Evolutionary conservation across 1,284 basidiomycete genomes (phyloP), one percentile per base, ranked within the genome.

Genomic region (Xerocomus amazonicus): DNA sequence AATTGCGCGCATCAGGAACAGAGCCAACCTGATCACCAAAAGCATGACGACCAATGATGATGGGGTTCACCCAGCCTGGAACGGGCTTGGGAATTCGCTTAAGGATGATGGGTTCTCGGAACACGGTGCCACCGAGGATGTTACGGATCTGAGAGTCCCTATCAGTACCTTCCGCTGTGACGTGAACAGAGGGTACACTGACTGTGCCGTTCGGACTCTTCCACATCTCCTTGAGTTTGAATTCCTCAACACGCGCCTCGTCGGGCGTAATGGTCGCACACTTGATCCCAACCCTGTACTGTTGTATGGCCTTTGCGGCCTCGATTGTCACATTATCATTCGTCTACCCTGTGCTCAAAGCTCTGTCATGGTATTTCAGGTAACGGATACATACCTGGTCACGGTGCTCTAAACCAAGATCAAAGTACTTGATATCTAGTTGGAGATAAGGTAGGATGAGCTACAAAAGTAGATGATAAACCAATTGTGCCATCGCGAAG

Each of bases 181-280:
- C 35, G 34, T 27, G 42, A 54, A 35, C 27, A 45, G 38, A 46
- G 47, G 42, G 56, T 46, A 63, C 63, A 51, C 86, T 59, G 54
- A 91, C 89, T 7, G 94, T 96, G 56, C 93, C 94, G 71, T 97
- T 97, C 10, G 94, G 93, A 62, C 87, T 91, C 75, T 80, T 85
- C 91, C 91, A 94, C 96, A 99, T 99, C 73, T 96, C 84, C 80
- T 97, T 98, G 65, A 98, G 80, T 54, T 92, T 90, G 80, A 97
- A 97, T 72, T 97, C 94, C 64, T 91, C 74, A 46, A 96, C 92
- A 54, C 92, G 89, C 29, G 87, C 92, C 71, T 99, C 96, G 67
- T 99, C 96, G 12, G 96, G 96, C 4, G 96, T 98, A 75, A 99
- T 98, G 47, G 96, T 98, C 45, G 97, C 96, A 73, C 96, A 99